Conservation (phyloP, 257 asterid species). For the Solanum acaule region DNA sequence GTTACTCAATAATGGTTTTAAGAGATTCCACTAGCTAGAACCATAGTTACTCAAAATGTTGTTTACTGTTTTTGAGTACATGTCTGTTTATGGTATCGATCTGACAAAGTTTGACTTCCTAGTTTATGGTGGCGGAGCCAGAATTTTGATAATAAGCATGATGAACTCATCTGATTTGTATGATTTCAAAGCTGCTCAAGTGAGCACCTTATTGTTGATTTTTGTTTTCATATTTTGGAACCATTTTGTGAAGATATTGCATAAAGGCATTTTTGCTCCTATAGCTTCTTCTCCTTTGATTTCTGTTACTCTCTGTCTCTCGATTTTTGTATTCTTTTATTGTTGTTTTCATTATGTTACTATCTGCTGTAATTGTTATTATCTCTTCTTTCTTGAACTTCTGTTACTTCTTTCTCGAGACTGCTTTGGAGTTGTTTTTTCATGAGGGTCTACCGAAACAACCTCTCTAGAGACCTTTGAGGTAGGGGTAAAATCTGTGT, state of each 20-base stretch:
- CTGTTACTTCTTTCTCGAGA: background rate
- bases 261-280: background rate
- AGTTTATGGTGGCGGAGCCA: background rate
- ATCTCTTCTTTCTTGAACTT: background rate
- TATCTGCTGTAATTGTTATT: background rate
- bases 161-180: background rate
- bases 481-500: background rate
- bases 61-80: background rate
- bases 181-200: background rate
- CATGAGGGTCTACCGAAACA: background rate
- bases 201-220: background rate
- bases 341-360: background rate
- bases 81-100: background rate
- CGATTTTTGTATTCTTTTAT: background rate
- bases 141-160: background rate
- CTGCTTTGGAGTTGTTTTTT: background rate
- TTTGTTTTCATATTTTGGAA: background rate
- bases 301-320: background rate
- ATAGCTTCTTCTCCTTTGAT: background rate
- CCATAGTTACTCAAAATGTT: background rate
- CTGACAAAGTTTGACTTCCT: background rate
- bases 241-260: background rate
- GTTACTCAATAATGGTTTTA: background rate
- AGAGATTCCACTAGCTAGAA: background rate
- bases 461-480: background rate